Evolutionary conservation across 768 basidiomycete genomes (phyloP), one percentile per base, ranked within the genome.

Genomic region (Tylopilus sp.): DNA sequence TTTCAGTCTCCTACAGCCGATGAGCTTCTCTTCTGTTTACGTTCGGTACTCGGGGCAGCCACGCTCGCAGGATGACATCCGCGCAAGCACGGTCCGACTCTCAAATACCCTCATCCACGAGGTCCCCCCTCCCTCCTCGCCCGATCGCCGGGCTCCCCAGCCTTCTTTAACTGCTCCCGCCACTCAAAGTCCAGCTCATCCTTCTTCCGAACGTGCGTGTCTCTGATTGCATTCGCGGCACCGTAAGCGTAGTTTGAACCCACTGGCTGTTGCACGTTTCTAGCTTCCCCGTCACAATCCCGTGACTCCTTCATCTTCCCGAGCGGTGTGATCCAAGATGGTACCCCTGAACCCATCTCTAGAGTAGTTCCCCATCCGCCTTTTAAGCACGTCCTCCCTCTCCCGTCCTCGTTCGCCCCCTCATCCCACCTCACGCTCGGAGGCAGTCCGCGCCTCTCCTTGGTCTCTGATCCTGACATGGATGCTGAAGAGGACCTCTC

Each of bases 31-130:
- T 37, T 63, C 62, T 48, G 44, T 63, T 48, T 56, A 69, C 55
- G 16, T 58, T 48, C 63, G 59, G 47, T 50, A 34, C 43, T 50
- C 57, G 0, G 45, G 53, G 11, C 57, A 48, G 9, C 73, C 79
- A 10, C 86, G 83, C 59, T 82, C 82, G 1, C 83, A 82, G 56
- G 78, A 78, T 57, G 75, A 77, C 26, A 91, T 90, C 54, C 82
- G 89, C 17, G 74, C 80, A 30, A 77, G 72, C 56, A 89, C 88
- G 0, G 76, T 90, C 63, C 76, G 84, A 47, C 74, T 91, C 4
- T 86, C 87, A 17, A 74, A 72, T 48, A 77, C 78, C 5, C 40
- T 72, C 50, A 67, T 77, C 16, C 64, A 71, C 7, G 64, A 52
- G 28, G 21, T 52, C 16, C 11, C 52, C 5, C 10, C 45, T 13